Base-by-base conservation (phyloP, 331 rosid genomes). In the Prunus yedoensis region DNA sequence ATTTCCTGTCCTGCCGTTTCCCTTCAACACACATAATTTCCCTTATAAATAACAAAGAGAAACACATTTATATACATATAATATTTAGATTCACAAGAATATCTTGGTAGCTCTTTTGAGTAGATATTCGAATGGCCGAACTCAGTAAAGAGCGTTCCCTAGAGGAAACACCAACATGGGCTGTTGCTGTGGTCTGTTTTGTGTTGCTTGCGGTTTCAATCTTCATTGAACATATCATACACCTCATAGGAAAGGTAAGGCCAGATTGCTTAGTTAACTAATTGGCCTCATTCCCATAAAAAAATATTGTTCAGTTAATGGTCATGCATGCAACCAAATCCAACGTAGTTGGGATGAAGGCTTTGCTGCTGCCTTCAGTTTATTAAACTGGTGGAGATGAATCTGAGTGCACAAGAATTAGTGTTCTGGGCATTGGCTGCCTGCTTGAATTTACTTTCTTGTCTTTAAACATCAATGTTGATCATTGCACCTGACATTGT, bases 141-240 rank as follows among this genome's bases (percentile, higher is more conserved):
- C 65, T 15, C 0, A 73, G 0, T 4, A 2, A 75, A 28, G 91
- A 94, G 69, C 82, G 94, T 65, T 65, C 88, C 0, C 61, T 94
- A 66, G 86, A 86, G 81, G 80, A 89, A 68, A 94, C 98, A 3
- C 83, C 98, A 66, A 91, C 97, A 2, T 94, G 98, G 98, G 96
- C 98, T 3, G 97, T 91, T 64, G 93, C 96, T 0, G 92, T 80
- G 71, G 95, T 94, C 73, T 88, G 96, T 77, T 83, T 94, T 76
- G 87, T 87, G 58, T 20, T 94, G 84, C 85, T 94, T 71, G 74
- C 74, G 21, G 63, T 91, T 77, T 94, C 98, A 15, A 82, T 94
- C 73, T 10, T 79, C 75, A 85, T 91, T 61, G 98, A 94, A 80
- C 85, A 79, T 64, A 51, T 80, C 67, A 85, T 94, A 60, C 93